Evolutionary conservation across 148 eudicot species (phyloP).

Genomic region (Salicornia ramosissima): DNA sequence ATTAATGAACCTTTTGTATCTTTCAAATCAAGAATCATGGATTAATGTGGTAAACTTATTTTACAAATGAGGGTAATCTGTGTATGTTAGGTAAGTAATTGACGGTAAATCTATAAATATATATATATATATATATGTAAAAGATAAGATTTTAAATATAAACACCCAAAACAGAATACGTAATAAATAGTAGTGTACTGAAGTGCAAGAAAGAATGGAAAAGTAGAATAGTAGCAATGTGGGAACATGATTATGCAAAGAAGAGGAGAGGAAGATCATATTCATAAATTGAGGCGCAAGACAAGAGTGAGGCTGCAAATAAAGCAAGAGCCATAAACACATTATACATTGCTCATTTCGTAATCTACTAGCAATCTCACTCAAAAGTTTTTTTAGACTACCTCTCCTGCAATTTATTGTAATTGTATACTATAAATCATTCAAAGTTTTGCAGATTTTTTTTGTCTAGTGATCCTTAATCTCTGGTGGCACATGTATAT

Average conservation of each 20-base stretch:
- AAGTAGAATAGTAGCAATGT: neutral
- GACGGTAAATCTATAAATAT: too few species aligned
- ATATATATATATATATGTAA: too few species aligned
- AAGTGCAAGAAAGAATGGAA: too few species aligned
- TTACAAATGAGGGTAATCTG: too few species aligned
- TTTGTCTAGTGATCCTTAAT: slow-evolving; percentile 2
- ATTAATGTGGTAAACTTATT: too few species aligned
- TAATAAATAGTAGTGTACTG: too few species aligned
- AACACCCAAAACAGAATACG: too few species aligned
- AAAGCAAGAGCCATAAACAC: neutral
- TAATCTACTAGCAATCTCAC: neutral
- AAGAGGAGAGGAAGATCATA: neutral
- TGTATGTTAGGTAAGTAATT: too few species aligned
- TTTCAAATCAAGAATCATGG: too few species aligned
- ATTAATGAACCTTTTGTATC: too few species aligned
- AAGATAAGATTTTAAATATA: too few species aligned
- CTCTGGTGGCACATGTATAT: slow-evolving; percentile 9
- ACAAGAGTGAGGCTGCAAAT: neutral
- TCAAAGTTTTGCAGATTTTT: neutral
- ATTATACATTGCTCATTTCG: neutral
- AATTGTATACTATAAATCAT: neutral
- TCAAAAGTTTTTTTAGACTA: neutral
- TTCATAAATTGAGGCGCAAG: slow-evolving; percentile 12
- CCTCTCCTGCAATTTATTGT: neutral
- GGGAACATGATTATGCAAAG: neutral